Evolutionary conservation across 331 rosid species (phyloP), one percentile per base, ranked within the genome.

Genomic region (Erythrophleum ivorense): DNA sequence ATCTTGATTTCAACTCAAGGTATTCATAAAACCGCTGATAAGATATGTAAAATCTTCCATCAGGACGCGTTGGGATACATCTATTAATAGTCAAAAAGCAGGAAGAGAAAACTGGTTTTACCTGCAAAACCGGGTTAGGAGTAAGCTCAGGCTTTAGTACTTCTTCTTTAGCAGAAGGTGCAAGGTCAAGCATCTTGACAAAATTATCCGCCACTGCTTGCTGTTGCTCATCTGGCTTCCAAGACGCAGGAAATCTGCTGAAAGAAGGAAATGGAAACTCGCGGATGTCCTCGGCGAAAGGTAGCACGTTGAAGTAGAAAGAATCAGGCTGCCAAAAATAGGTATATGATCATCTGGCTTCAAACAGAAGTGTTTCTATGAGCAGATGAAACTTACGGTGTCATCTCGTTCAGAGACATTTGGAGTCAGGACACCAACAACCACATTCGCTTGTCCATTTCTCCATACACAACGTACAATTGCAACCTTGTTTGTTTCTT

Each of bases 401-500:
- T 88, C 83, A 40, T 88, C 88, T 31, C 73, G 82, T 60, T 88
- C 90, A 6, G 96, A 89, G 34, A 92, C 75, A 73, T 92, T 91
- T 54, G 97, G 97, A 50, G 96, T 89, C 86, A 92, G 83, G 85
- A 89, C 90, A 77, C 97, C 97, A 48, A 92, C 85, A 34, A 86
- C 83, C 52, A 91, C 93, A 84, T 40, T 88, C 7, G 65, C 90
- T 73, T 92, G 97, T 82, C 97, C 96, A n/a, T 83, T 84, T 86
- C 93, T 91, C 97, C 98, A 94, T 73, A 88, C 93, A n/a, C 97
- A 94, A 12, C 98, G 97, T 77, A 92, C 62, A 46, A 94, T 89
- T 46, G 97, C 98, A 75, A 94, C 93, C 89, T 92, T 94, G 67
- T 88, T 87, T 87, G 46, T 89, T 80, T 89, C 94, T 84, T 91